phyloP scores from a whole-genome alignment of 306 rosid genomes.

The Cicer arietinum region DNA sequence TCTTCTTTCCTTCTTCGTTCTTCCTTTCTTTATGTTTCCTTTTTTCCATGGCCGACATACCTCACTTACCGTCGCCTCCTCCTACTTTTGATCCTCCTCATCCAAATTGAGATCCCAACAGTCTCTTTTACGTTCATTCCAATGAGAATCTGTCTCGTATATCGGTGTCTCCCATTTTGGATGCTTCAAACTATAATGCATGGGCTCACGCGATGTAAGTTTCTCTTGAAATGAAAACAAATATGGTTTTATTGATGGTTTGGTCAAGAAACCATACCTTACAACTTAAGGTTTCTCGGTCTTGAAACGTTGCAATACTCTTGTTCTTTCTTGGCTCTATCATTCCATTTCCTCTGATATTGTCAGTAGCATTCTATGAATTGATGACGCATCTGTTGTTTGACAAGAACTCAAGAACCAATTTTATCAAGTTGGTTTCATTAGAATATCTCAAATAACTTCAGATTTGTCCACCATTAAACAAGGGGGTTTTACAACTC shows the following conservation, averaged over 20 bases:
- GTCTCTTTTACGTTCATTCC: no score
- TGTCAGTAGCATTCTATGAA: not conserved
- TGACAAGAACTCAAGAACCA: not conserved
- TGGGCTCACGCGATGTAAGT: no score
- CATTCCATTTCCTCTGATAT: not conserved
- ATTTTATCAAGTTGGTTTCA: not conserved
- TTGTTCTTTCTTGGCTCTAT: not conserved
- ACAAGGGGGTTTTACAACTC: not conserved
- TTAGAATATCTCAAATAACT: not conserved
- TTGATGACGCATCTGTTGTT: not conserved
- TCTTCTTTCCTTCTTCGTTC: no score
- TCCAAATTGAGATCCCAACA: no score
- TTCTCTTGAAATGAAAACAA: not conserved
- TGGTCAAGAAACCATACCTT: not conserved
- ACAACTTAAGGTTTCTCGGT: rapidly evolving
- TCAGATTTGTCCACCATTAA: not conserved
- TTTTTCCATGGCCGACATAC: no score
- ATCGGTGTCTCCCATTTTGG: no score
- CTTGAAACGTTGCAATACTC: not conserved
- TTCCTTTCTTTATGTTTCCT: no score
- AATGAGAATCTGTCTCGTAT: no score
- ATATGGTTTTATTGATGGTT: not conserved
- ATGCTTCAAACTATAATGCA: no score
- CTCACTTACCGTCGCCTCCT: no score
- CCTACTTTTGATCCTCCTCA: no score